These are phyloP conservation scores for Claviceps sp. DNA, from an alignment of 2,329 filamentous ascomycete genomes.

Conservation along the genomic window DNA sequence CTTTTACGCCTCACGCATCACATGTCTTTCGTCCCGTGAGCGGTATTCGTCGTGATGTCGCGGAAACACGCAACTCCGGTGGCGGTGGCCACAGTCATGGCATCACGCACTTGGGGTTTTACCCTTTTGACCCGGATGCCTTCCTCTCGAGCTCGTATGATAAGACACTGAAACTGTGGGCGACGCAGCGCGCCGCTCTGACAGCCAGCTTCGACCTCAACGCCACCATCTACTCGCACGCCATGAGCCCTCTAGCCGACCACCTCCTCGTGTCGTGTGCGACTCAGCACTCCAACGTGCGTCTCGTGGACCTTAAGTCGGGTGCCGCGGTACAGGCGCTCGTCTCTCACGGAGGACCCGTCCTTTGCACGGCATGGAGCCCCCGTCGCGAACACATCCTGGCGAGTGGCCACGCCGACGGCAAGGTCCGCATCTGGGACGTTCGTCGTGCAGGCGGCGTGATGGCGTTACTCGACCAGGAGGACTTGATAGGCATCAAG, in stretches of 20 bases:
- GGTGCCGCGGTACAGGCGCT: constrained; percentile 59
- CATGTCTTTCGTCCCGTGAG: constrained; percentile 42
- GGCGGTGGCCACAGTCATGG: constrained; percentile 47
- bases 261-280: constrained; percentile 76
- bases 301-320: constrained; percentile 75
- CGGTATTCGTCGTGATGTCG: constrained; percentile 29
- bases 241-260: constrained; percentile 57
- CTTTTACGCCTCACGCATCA: constrained; percentile 27
- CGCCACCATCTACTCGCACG: constrained; percentile 61
- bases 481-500: constrained; percentile 60
- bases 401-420: constrained; percentile 74
- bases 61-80: constrained; percentile 3
- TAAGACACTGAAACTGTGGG: constrained; percentile 62
- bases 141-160: constrained; percentile 71
- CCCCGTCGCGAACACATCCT: constrained; percentile 67
- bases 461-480: constrained; percentile 67
- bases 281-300: constrained; percentile 71
- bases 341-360: constrained; percentile 52
- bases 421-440: constrained; percentile 76
- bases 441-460: constrained; percentile 65
- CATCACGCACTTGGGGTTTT: constrained; percentile 65
- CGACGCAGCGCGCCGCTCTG: constrained; percentile 44
- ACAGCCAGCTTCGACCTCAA: constrained; percentile 57
- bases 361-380: constrained; percentile 67
- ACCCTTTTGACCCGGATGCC: constrained; percentile 61